Evolutionary conservation across 495 filamentous ascomycete genomes (phyloP), one percentile per base, ranked within the genome.

Genomic region (Aspergillus cavernicola): DNA sequence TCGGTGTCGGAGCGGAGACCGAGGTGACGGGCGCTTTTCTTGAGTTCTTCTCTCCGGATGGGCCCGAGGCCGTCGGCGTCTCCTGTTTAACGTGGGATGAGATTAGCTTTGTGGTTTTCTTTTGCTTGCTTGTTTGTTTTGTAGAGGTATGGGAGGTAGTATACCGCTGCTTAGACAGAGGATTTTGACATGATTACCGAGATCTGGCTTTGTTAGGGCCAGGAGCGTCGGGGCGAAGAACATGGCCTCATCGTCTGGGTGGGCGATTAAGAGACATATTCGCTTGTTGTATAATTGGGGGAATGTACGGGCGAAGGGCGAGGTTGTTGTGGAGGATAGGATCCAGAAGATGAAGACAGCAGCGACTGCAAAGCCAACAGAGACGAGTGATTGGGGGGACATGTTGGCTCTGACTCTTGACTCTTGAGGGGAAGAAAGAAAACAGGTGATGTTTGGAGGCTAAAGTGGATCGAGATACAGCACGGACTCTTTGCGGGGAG

Each of bases 161-260:
- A 24, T 76, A 85, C 88, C 89, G 56, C 81, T 90, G 67, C 88
- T 92, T 47, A 98, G 73, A 70, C 93, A 98, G 28, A 98, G 77
- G 57, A 98, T 93, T 69, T 92, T 91, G 56, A 98, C 76, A 62
- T 90, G 89, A 63, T 98, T 98, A 1, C 89, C 86, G 18, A 85
- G 70, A 52, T 83, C 80, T 64, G 86, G 77, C 18, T 80, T 78
- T 13, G 90, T 90, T 23, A 98, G 78, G 5, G 86, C 83, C 47
- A 95, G 74, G 3, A 98, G 79, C 0, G 90, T 87, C 0, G 93
- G 93, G 53, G 92, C 83, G 71, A 98, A 98, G 76, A 98, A 98
- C 93, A 98, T 98, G 59, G 93, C 95, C 75, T 98, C 93, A 56
- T 98, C 93, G 68, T 98, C 93, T 0, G 93, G 93, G 70, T 98